phyloP scores from a whole-genome alignment of 306 rosid genomes.

The Ochetophila trinervis region DNA sequence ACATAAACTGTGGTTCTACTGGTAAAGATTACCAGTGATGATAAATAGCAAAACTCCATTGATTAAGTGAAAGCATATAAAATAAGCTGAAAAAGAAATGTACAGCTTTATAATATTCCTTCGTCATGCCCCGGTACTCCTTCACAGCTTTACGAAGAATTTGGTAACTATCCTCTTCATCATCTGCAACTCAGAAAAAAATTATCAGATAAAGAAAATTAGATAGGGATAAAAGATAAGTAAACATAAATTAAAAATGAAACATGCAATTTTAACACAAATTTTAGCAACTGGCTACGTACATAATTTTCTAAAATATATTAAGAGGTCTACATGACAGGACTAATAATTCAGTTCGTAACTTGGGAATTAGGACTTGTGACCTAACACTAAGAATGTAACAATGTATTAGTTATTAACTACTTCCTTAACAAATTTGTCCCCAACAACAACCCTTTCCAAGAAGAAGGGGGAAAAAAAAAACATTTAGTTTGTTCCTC shows the following conservation, averaged over 20 bases:
- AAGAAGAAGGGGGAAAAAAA: too few relatives aligned
- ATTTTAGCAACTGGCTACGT: background rate
- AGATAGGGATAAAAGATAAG: background rate
- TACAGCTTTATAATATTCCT: slow-evolving; percentile 76
- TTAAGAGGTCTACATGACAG: background rate
- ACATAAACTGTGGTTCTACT: too few relatives aligned
- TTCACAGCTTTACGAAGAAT: slow-evolving; percentile 63
- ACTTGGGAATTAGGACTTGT: background rate
- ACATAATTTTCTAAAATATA: background rate
- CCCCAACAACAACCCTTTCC: background rate
- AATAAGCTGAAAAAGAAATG: slow-evolving; percentile 31
- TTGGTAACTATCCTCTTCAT: slow-evolving; percentile 61
- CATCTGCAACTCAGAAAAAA: slow-evolving; percentile 40
- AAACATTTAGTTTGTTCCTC: background rate
- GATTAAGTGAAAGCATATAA: slow-evolving; percentile 14
- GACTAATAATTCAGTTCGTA: background rate
- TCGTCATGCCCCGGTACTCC: slow-evolving; percentile 64
- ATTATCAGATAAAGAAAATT: background rate
- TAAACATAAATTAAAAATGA: slow-evolving; percentile 6
- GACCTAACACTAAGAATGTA: background rate
- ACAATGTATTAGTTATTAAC: background rate
- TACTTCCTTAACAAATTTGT: too few relatives aligned
- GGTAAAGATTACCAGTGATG: too few relatives aligned
- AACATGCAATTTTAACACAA: slow-evolving; percentile 15
- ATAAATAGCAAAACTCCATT: too few relatives aligned